Conservation (phyloP, 768 basidiomycete genomes). For the Tephrocybe rancida region DNA sequence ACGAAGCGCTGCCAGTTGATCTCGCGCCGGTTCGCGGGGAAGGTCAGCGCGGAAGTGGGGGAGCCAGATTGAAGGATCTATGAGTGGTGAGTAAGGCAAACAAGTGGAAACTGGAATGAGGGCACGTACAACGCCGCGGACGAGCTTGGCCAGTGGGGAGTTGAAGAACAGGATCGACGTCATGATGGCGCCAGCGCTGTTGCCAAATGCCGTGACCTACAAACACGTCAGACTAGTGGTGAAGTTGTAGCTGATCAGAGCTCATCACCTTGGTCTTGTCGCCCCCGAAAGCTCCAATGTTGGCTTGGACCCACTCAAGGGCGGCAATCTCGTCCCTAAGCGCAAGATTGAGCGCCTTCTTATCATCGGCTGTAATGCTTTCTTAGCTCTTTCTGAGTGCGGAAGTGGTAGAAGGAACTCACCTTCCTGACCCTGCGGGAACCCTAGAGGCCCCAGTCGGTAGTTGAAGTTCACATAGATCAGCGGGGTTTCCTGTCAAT, state of each 20-base stretch:
- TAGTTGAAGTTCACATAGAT: conserved; percentile 55
- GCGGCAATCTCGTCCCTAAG: conserved; percentile 42
- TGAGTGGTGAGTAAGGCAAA: too few species aligned
- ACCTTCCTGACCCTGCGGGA: conserved; percentile 39
- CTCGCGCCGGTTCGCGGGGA: conserved; percentile 28
- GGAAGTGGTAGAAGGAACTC: neutral
- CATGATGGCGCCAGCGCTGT: conserved; percentile 51
- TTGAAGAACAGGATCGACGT: conserved; percentile 38
- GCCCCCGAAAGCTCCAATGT: conserved; percentile 62
- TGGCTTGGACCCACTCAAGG: conserved; percentile 51
- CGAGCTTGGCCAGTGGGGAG: conserved; percentile 26
- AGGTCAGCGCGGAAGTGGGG: conserved; percentile 30
- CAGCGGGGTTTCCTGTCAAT: conserved; percentile 36
- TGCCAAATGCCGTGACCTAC: conserved; percentile 50
- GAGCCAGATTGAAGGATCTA: conserved; percentile 49
- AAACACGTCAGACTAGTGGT: too few species aligned
- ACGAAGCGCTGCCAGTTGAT: conserved; percentile 31
- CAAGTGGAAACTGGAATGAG: too few species aligned
- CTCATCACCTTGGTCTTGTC: conserved; percentile 41
- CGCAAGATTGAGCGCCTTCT: conserved; percentile 39
- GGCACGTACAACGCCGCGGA: conserved; percentile 32
- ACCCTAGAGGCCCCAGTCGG: conserved; percentile 52
- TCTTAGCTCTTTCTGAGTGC: neutral
- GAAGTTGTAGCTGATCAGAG: too few species aligned
- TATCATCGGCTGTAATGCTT: conserved; percentile 26